Evolutionary conservation across 2,329 filamentous ascomycete genomes (phyloP).

Genomic region (Helicocarpus griseus): DNA sequence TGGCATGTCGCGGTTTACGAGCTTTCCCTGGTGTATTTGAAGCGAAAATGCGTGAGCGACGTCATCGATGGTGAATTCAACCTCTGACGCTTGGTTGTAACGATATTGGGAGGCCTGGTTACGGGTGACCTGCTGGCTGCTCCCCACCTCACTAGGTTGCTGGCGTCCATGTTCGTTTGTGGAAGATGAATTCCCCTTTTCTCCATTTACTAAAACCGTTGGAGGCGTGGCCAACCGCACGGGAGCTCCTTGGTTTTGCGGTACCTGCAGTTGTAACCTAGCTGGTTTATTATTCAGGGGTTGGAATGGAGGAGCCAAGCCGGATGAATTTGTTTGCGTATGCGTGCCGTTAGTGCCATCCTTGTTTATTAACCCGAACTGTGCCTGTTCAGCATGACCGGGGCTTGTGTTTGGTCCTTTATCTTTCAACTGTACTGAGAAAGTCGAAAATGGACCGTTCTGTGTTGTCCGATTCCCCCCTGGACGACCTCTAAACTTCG

Average conservation of each 20-base stretch:
- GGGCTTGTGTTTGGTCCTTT: neutral
- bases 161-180: neutral
- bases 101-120: neutral
- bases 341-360: neutral
- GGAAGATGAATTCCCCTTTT: conserved; percentile 15
- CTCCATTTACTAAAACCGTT: conserved; percentile 30
- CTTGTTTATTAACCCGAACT: neutral
- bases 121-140: neutral
- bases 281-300: conserved; percentile 20
- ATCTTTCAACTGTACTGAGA: conserved; percentile 49
- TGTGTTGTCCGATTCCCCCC: conserved; percentile 60
- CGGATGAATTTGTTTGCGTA: neutral
- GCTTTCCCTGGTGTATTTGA: conserved; percentile 22
- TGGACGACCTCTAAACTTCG: conserved; percentile 69
- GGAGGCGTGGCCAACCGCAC: conserved; percentile 36
- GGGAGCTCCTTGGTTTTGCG: conserved; percentile 29
- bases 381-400: neutral
- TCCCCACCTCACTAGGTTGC: neutral
- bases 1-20: conserved; percentile 20
- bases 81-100: neutral
- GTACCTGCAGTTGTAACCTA: conserved; percentile 36
- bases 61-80: conserved; percentile 21
- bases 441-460: conserved; percentile 60
- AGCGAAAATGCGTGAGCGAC: conserved; percentile 23
- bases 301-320: conserved; percentile 10